phyloP scores from a whole-genome alignment of 1,139 yeast species.

The Groenewaldozyma auringiensis region DNA sequence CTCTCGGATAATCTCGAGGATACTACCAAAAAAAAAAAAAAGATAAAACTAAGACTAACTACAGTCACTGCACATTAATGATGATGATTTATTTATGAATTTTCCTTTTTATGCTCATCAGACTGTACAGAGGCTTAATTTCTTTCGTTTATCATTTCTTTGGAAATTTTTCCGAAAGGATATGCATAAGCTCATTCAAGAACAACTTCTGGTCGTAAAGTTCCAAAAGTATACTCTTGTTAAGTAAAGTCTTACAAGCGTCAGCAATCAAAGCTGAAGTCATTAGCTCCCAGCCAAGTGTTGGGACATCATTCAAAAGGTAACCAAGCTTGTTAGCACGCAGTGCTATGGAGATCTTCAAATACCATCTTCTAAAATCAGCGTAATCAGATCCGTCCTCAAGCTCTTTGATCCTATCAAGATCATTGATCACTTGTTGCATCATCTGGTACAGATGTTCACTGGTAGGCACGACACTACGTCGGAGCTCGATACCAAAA shows the following conservation, averaged over 20 bases:
- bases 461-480: conserved; percentile 1
- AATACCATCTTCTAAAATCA: neutral
- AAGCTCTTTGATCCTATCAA: neutral
- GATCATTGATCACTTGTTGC: neutral
- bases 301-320: neutral
- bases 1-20: no score
- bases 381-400: neutral
- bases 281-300: conserved; percentile 1
- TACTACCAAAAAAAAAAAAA: no score
- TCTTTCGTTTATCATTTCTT: no score
- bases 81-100: no score
- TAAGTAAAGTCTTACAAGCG: neutral
- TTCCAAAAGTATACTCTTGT: neutral
- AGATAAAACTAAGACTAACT: no score
- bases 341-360: neutral
- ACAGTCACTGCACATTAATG: no score
- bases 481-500: neutral
- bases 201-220: neutral
- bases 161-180: neutral
- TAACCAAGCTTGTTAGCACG: neutral
- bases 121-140: no score
- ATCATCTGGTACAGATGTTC: neutral
- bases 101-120: no score
- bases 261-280: neutral
- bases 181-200: neutral